Conservation (phyloP, 441 rosid species). For the Metrosideros polymorpha region DNA sequence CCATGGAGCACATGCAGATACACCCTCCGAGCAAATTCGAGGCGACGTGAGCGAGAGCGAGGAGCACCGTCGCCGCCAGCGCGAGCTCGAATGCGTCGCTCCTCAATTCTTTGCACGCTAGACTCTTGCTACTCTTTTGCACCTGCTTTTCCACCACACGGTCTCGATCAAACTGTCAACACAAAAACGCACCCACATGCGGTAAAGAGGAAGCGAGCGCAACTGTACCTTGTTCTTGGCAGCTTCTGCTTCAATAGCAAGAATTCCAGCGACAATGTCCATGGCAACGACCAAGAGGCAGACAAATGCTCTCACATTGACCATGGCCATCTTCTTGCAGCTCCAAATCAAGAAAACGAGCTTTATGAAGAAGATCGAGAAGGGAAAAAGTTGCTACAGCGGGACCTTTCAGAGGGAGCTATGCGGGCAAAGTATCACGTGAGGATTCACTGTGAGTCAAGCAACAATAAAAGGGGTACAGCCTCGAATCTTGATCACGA, state of each 20-base stretch:
- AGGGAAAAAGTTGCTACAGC: not conserved
- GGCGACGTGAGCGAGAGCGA: slow-evolving; percentile 12
- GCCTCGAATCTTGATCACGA: not conserved
- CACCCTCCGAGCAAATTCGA: slow-evolving; percentile 23
- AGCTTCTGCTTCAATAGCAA: slow-evolving; percentile 15
- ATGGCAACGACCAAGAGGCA: slow-evolving; percentile 12
- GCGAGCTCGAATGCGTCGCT: slow-evolving; percentile 9
- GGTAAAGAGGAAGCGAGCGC: not conserved
- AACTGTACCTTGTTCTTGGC: slow-evolving; percentile 12
- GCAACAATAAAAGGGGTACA: not conserved
- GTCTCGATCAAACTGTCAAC: not conserved
- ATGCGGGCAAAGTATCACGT: not conserved
- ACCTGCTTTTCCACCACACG: not conserved
- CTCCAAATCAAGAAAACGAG: not conserved
- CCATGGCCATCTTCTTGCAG: slow-evolving; percentile 7
- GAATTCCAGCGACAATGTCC: slow-evolving; percentile 16
- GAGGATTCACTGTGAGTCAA: not conserved
- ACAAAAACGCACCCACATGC: too few species aligned
- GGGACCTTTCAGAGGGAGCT: not conserved
- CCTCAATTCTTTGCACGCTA: not conserved
- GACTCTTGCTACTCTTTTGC: not conserved
- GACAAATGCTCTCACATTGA: not conserved
- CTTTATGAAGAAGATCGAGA: not conserved
- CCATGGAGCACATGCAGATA: slow-evolving; percentile 16
- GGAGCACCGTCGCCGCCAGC: slow-evolving; percentile 15